A percentile compares a stretch with the other conserved stretches of the same genome.
phyloP scores from a whole-genome alignment of 768 basidiomycete genomes.

The Astraeus odoratus region DNA sequence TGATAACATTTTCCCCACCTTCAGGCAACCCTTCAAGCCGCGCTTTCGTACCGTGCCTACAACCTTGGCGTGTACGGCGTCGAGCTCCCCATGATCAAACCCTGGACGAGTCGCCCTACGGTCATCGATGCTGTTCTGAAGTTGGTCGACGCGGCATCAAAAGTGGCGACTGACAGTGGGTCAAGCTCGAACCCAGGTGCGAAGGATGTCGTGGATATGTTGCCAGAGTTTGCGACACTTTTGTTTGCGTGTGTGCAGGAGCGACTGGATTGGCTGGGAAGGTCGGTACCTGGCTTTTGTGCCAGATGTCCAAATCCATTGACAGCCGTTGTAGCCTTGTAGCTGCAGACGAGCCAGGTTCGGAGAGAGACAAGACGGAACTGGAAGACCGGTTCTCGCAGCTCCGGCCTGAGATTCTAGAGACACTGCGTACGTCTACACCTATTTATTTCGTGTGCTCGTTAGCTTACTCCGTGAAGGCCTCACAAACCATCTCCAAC shows the following conservation, averaged over 20 bases:
- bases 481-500: conserved; percentile 51
- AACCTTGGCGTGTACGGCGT: conserved; percentile 75
- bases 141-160: conserved; percentile 63
- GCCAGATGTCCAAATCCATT: no score
- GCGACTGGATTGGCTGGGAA: conserved; percentile 60
- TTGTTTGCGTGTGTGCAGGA: conserved; percentile 65
- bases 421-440: conserved; percentile 64
- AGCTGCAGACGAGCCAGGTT: conserved; percentile 40
- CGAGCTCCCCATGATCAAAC: conserved; percentile 56
- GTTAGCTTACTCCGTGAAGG: conserved; percentile 35
- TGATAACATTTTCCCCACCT: not conserved
- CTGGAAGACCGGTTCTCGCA: conserved; percentile 62
- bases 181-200: conserved; percentile 5
- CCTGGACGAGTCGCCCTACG: conserved; percentile 75
- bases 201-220: conserved; percentile 42
- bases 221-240: conserved; percentile 57
- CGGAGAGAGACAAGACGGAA: conserved; percentile 49
- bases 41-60: conserved; percentile 67
- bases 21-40: conserved; percentile 70
- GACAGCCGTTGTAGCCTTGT: conserved; percentile 29
- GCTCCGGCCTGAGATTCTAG: conserved; percentile 70
- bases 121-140: conserved; percentile 63
- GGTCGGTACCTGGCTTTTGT: conserved; percentile 31
- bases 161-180: conserved; percentile 13
- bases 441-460: no score